Conservation (phyloP, 2,329 filamentous ascomycete genomes). For the Thelonectria blattea region DNA sequence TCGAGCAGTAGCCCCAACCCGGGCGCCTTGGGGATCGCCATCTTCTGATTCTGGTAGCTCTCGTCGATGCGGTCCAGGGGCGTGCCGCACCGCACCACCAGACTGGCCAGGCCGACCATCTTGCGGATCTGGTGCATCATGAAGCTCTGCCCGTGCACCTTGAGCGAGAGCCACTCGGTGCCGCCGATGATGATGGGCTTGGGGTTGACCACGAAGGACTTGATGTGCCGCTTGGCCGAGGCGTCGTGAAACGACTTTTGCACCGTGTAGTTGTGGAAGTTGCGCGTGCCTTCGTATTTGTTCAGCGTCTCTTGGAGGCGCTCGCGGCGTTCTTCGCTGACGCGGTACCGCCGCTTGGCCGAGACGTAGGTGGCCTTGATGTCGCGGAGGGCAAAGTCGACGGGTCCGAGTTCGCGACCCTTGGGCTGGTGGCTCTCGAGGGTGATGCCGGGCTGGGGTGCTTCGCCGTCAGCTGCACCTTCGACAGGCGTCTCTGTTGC, state of each 20-base stretch:
- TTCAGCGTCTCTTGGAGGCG: slow-evolving; percentile 78
- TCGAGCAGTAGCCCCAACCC: slow-evolving; percentile 88
- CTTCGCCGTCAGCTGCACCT: slow-evolving; percentile 29
- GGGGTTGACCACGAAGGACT: slow-evolving; percentile 81
- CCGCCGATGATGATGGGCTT: slow-evolving; percentile 84
- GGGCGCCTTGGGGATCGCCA: slow-evolving; percentile 93
- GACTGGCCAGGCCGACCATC: slow-evolving; percentile 92
- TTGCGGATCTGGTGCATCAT: slow-evolving; percentile 99
- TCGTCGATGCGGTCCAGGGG: slow-evolving; percentile 72
- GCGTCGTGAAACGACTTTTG: slow-evolving; percentile 83
- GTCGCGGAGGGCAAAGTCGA: slow-evolving; percentile 71
- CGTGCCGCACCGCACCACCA: slow-evolving; percentile 85
- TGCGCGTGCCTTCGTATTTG: slow-evolving; percentile 81
- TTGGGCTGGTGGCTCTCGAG: slow-evolving; percentile 46
- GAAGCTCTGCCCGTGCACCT: slow-evolving; percentile 97
- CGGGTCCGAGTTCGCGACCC: slow-evolving; percentile 52
- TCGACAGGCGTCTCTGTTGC: slow-evolving; percentile 31
- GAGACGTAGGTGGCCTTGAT: slow-evolving; percentile 82
- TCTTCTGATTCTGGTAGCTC: slow-evolving; percentile 73
- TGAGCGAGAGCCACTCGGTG: slow-evolving; percentile 94
- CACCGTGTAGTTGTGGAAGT: slow-evolving; percentile 98
- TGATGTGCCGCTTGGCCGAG: slow-evolving; percentile 88
- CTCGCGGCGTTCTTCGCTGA: slow-evolving; percentile 72
- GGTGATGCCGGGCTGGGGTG: slow-evolving; percentile 30
- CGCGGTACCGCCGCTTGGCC: slow-evolving; percentile 85